Evolutionary conservation across 2,329 filamentous ascomycete genomes (phyloP), one percentile per base, ranked within the genome.

Genomic region (Dendryphion nanum): DNA sequence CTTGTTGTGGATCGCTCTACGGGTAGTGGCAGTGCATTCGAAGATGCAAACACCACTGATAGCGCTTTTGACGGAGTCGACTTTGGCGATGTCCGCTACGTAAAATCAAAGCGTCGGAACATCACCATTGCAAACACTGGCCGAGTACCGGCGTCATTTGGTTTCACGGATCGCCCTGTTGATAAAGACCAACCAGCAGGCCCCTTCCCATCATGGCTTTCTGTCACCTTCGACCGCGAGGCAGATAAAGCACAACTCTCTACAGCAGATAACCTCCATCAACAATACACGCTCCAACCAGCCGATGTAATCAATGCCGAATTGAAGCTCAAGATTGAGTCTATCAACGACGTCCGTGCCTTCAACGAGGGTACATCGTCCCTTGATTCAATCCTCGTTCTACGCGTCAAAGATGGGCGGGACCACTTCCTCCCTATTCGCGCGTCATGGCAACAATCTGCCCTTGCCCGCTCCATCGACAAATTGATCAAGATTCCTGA

Each of bases 121-220:
- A 63, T 97, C 30, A 97, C 90, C 0, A 80, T 98, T 38, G 93
- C 93, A 18, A 98, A 98, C 53, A 98, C 93, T 0, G 85, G 93
- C 2, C 78, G 88, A 18, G 88, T 94, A 0, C 67, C 82, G 3
- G 90, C 93, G 0, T 86, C 75, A 0, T 85, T 96, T 55, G 78
- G 77, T 2, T 95, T 98, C 60, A 80, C 90, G 1, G 84, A 89
- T 41, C 82, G 82, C 45, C 83, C 86, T 2, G 69, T 70, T 1
- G 70, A 74, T 68, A 52, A 67, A 23, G 70, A 66, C 15, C 62
- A 66, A 56, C 51, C 48, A 40, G 33, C 55, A 62, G 69, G 69
- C 2, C 57, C 69, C 5, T 66, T 73, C 2, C 76, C 82, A 1
- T 64, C 72, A 6, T 97, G 91, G 90, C 71, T 96, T 13, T 77